Percentiles rank a stretch among this genome's conserved stretches.
These are phyloP conservation scores for Lomentospora prolificans DNA, from an alignment of 2,329 filamentous ascomycete species.

Conservation along the genomic window DNA sequence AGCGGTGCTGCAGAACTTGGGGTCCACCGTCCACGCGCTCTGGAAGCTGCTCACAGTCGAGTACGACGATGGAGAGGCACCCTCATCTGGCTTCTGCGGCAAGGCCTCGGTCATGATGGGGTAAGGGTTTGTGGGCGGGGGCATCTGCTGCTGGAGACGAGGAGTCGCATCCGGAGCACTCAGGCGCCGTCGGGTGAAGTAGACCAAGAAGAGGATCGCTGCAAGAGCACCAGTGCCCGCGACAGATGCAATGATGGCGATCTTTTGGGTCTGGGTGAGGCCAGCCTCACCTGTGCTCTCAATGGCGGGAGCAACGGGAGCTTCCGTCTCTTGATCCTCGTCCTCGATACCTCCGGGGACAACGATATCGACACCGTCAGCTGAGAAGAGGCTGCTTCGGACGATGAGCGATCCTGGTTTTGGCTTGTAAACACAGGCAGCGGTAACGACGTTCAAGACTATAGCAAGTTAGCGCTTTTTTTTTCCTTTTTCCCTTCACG, in stretches of 20 bases:
- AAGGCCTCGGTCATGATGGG: not conserved
- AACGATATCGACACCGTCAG: not conserved
- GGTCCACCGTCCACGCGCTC: not conserved
- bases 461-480: not conserved
- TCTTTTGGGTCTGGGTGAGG: not conserved
- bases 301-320: not conserved
- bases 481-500: not conserved
- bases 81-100: not conserved
- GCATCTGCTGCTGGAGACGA: not conserved
- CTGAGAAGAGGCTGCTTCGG: not conserved
- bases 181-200: not conserved
- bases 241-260: not conserved
- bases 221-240: not conserved
- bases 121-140: not conserved
- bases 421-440: not conserved
- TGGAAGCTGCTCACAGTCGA: conserved; percentile 2
- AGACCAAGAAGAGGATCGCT: not conserved
- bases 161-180: not conserved
- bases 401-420: not conserved
- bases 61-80: not conserved
- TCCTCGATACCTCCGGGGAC: not conserved
- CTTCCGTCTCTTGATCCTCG: not conserved
- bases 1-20: not conserved
- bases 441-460: not conserved
- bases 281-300: not conserved